Evolutionary conservation across 179 eudicot species (phyloP).

Genomic region (Spinacia oleracea): DNA sequence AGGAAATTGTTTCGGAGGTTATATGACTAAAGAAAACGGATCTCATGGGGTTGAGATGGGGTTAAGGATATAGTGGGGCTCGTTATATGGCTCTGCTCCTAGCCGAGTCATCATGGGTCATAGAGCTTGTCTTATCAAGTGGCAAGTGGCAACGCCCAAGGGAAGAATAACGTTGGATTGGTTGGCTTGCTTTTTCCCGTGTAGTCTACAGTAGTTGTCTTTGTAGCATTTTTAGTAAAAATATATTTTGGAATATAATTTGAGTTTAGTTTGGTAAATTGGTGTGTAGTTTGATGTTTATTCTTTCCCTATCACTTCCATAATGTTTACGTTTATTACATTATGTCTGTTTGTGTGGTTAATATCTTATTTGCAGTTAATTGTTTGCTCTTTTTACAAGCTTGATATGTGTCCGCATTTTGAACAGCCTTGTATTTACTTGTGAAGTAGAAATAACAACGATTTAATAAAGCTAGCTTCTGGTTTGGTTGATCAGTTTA

Average conservation of each 20-base stretch:
- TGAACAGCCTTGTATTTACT: slow-evolving; percentile 16
- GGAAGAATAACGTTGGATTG: slow-evolving; percentile 45
- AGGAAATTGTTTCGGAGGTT: slow-evolving; percentile 50
- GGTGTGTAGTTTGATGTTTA: slow-evolving; percentile 49
- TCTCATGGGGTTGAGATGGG: slow-evolving; percentile 41
- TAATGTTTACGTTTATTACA: slow-evolving; percentile 41
- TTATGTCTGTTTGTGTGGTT: slow-evolving; percentile 26
- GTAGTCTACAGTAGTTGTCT: slow-evolving; percentile 54
- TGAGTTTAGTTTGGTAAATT: slow-evolving; percentile 46
- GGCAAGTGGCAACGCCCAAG: too few relatives aligned
- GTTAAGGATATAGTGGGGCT: slow-evolving; percentile 84
- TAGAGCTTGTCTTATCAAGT: slow-evolving; percentile 22
- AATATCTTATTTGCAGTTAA: slow-evolving; percentile 22
- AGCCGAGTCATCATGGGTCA: slow-evolving; percentile 15
- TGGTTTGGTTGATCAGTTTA: slow-evolving; percentile 61
- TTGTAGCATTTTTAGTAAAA: slow-evolving; percentile 43
- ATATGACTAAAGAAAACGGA: slow-evolving; percentile 48
- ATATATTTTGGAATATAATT: slow-evolving; percentile 42
- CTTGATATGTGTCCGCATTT: slow-evolving; percentile 14
- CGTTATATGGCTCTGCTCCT: slow-evolving; percentile 42
- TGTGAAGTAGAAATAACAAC: slow-evolving; percentile 39
- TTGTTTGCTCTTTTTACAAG: slow-evolving; percentile 15
- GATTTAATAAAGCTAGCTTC: slow-evolving; percentile 34
- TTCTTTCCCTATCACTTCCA: slow-evolving; percentile 25
- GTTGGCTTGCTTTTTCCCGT: slow-evolving; percentile 74